A percentile compares a stretch with the other conserved stretches of the same genome.
Evolutionary conservation across 2,329 filamentous ascomycete genomes (phyloP).

Genomic region (Fusarium abutilonis): DNA sequence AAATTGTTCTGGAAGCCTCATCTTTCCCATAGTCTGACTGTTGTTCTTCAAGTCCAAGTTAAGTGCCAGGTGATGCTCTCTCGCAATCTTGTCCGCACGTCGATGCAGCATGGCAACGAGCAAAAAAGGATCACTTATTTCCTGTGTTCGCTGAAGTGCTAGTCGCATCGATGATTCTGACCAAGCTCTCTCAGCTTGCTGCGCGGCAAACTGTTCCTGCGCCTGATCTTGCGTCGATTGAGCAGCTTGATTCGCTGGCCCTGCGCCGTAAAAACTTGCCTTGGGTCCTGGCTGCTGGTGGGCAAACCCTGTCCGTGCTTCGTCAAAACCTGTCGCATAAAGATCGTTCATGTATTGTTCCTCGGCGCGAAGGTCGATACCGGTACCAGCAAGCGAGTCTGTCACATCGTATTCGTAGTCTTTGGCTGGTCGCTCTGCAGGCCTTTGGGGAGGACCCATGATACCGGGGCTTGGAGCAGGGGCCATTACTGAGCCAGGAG

Average conservation of each 20-base stretch:
- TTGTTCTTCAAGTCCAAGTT: conserved; percentile 65
- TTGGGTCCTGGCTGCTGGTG: conserved; percentile 64
- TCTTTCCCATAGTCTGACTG: conserved; percentile 56
- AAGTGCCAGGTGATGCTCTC: conserved; percentile 65
- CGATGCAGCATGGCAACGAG: conserved; percentile 68
- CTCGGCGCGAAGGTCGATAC: conserved; percentile 87
- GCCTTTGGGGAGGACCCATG: conserved; percentile 70
- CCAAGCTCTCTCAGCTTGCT: conserved; percentile 73
- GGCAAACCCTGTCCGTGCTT: conserved; percentile 62
- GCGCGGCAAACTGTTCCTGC: conserved; percentile 72
- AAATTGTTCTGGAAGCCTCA: conserved; percentile 61
- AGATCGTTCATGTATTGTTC: conserved; percentile 81
- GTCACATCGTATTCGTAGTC: conserved; percentile 77
- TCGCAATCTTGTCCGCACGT: conserved; percentile 67
- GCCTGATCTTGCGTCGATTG: conserved; percentile 56
- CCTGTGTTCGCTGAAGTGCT: conserved; percentile 70
- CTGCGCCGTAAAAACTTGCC: conserved; percentile 70
- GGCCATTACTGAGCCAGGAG: conserved; percentile 36
- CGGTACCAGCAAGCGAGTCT: conserved; percentile 84
- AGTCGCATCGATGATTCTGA: conserved; percentile 70
- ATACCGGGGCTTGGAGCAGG: conserved; percentile 45
- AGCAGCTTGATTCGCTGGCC: conserved; percentile 71
- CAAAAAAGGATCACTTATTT: conserved; percentile 79
- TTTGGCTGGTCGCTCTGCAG: conserved; percentile 69
- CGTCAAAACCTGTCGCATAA: conserved; percentile 64